A percentile compares a stretch with the other conserved stretches of the same genome.
Conservation (phyloP, 2,329 filamentous ascomycete species). For the Fusarium praegraminearum region DNA sequence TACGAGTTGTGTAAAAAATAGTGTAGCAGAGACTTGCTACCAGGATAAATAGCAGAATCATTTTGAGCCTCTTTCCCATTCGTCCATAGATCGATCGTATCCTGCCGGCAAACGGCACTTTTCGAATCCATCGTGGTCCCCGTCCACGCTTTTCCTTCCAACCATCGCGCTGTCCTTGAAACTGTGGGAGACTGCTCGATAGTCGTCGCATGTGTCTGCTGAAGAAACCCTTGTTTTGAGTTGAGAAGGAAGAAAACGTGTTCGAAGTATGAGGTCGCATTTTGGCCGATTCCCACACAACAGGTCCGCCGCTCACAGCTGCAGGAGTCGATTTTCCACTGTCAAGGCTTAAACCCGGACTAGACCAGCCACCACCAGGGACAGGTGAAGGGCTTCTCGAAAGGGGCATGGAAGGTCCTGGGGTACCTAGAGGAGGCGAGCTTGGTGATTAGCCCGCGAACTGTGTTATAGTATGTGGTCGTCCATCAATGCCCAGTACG, state of each 20-base stretch:
- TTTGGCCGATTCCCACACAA: conserved; percentile 87
- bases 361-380: conserved; percentile 88
- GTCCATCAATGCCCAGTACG: conserved; percentile 27
- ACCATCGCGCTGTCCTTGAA: conserved; percentile 70
- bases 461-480: conserved; percentile 17
- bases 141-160: conserved; percentile 83
- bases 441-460: conserved; percentile 47
- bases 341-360: conserved; percentile 79
- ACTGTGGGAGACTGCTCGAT: conserved; percentile 81
- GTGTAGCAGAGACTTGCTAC: conserved; percentile 77
- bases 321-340: conserved; percentile 77
- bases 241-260: conserved; percentile 83
- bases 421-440: conserved; percentile 60
- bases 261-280: conserved; percentile 79
- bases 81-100: conserved; percentile 60
- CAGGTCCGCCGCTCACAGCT: conserved; percentile 66
- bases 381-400: conserved; percentile 89
- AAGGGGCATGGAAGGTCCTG: conserved; percentile 77
- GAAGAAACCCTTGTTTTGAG: conserved; percentile 88
- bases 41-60: conserved; percentile 70
- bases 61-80: conserved; percentile 74
- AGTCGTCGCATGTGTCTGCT: conserved; percentile 84
- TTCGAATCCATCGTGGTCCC: conserved; percentile 66
- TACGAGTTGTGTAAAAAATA: conserved; percentile 79
- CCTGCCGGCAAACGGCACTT: conserved; percentile 61